phyloP scores from a whole-genome alignment of 495 filamentous ascomycete species.

The Xylaria bambusicola region DNA sequence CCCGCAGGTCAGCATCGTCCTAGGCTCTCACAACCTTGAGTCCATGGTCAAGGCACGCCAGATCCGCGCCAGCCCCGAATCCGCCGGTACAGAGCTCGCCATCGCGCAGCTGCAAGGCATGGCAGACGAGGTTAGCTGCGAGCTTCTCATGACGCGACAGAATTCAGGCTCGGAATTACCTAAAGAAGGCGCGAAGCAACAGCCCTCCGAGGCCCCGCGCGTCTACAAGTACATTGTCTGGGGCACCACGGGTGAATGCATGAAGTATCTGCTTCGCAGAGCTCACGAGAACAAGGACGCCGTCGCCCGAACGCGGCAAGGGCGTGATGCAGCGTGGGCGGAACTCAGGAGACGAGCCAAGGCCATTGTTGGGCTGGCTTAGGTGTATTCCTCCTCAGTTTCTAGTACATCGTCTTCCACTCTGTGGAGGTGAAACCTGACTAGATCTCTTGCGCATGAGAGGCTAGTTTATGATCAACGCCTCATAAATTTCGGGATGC shows the following conservation, averaged over 20 bases:
- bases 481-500: slow-evolving; percentile 1
- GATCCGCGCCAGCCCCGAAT: slow-evolving; percentile 35
- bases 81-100: slow-evolving; percentile 62
- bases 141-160: slow-evolving; percentile 61
- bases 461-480: slow-evolving; percentile 1
- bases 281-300: slow-evolving; percentile 93
- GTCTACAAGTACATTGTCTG: slow-evolving; percentile 91
- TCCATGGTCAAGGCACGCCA: slow-evolving; percentile 71
- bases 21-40: slow-evolving; percentile 91
- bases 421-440: not conserved
- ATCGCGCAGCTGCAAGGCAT: slow-evolving; percentile 95
- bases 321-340: slow-evolving; percentile 68
- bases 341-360: slow-evolving; percentile 69
- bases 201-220: slow-evolving; percentile 50
- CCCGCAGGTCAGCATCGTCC: slow-evolving; percentile 68
- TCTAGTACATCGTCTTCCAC: not conserved
- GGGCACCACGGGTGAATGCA: slow-evolving; percentile 88
- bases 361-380: slow-evolving; percentile 42
- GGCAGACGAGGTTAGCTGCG: slow-evolving; percentile 92
- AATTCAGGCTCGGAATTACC: not conserved
- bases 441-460: too few relatives aligned
- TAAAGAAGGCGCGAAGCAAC: not conserved
- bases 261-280: slow-evolving; percentile 85
- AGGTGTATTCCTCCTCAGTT: slow-evolving; percentile 9
- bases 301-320: slow-evolving; percentile 72